phyloP scores from a whole-genome alignment of 768 basidiomycete genomes.

The Sporobolomyces phaffii region DNA sequence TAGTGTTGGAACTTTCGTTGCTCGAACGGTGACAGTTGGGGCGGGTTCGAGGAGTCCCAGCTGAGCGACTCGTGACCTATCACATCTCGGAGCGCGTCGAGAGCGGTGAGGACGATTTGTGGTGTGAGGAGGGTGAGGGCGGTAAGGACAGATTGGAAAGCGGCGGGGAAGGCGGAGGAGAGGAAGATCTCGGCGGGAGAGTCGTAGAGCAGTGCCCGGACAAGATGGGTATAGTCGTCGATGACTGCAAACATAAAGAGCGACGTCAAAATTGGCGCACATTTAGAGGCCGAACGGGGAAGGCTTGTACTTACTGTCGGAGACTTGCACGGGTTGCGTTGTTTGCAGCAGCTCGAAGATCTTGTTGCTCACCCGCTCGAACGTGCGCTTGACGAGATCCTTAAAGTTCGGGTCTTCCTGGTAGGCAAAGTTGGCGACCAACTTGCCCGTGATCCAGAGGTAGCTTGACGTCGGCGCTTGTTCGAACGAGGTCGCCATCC shows the following conservation, averaged over 20 bases:
- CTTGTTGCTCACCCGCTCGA: constrained; percentile 69
- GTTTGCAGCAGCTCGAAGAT: constrained; percentile 62
- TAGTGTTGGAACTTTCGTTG: constrained; percentile 10
- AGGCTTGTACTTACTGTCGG: constrained; percentile 66
- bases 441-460: constrained; percentile 88
- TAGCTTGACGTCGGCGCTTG: constrained; percentile 74
- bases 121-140: constrained; percentile 75
- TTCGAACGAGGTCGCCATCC: constrained; percentile 75
- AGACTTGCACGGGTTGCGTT: constrained; percentile 66
- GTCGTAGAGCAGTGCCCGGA: constrained; percentile 61
- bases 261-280: no score
- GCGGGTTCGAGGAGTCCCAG: constrained; percentile 9
- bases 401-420: constrained; percentile 58
- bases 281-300: background rate
- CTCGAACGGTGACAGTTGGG: constrained; percentile 4
- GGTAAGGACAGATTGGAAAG: constrained; percentile 68
- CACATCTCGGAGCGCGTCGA: constrained; percentile 72
- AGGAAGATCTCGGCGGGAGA: constrained; percentile 72
- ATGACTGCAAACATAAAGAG: no score
- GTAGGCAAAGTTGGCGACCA: constrained; percentile 68
- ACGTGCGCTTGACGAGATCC: constrained; percentile 58
- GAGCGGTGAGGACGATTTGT: constrained; percentile 69
- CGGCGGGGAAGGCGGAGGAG: constrained; percentile 67
- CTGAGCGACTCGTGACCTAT: constrained; percentile 66
- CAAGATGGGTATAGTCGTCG: constrained; percentile 84